Conservation (phyloP, 306 rosid species). For the Acacia melanoxylon region DNA sequence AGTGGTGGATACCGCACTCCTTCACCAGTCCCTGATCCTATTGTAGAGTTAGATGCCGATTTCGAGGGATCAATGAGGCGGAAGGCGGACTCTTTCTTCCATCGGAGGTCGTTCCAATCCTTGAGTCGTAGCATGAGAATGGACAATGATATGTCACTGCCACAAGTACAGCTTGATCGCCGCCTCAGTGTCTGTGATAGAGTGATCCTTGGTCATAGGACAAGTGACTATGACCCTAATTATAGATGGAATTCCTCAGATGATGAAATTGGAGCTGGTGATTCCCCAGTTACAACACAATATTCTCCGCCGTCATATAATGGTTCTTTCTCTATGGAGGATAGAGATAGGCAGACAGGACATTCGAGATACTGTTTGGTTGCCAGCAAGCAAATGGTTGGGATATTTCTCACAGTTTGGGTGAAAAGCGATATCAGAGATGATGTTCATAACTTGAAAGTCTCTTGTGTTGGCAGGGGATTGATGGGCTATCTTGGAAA, state of each 20-base stretch:
- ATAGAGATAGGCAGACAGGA: constrained; percentile 71
- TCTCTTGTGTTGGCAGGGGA: constrained; percentile 98
- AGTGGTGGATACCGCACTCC: constrained; percentile 72
- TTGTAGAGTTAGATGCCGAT: constrained; percentile 83
- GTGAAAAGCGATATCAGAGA: constrained; percentile 79
- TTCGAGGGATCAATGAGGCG: constrained; percentile 87
- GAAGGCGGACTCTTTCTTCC: constrained; percentile 81
- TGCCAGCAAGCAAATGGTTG: constrained; percentile 99
- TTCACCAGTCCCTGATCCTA: constrained; percentile 88
- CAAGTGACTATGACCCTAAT: constrained; percentile 81
- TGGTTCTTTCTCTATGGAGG: constrained; percentile 68
- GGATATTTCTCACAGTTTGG: constrained; percentile 89
- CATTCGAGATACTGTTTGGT: constrained; percentile 86
- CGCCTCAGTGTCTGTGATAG: constrained; percentile 85
- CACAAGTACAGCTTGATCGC: constrained; percentile 76
- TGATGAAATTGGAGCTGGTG: constrained; percentile 75
- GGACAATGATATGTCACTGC: constrained; percentile 73
- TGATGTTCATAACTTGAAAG: constrained; percentile 78
- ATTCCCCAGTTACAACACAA: constrained; percentile 60
- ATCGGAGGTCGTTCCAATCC: constrained; percentile 90
- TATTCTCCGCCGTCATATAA: constrained; percentile 67
- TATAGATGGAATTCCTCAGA: constrained; percentile 86
- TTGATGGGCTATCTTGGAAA: constrained; percentile 99
- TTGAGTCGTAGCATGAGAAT: constrained; percentile 95
- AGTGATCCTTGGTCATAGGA: constrained; percentile 66